Evolutionary conservation across 495 filamentous ascomycete genomes (phyloP), one percentile per base, ranked within the genome.

Genomic region (Saxophila tyrrhenica): DNA sequence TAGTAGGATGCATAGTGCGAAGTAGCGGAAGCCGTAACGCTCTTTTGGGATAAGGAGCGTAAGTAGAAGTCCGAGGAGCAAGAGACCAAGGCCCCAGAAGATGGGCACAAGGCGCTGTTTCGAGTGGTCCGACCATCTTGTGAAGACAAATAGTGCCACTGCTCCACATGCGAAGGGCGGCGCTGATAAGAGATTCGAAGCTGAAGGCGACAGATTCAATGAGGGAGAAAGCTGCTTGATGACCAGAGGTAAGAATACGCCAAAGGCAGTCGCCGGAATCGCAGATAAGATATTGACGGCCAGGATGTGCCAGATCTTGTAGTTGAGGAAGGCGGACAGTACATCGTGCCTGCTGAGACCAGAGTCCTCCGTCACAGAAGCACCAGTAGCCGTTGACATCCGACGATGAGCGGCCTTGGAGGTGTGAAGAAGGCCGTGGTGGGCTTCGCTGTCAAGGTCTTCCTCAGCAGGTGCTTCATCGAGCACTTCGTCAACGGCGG

Each of bases 161-260:
- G 75, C 75, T 48, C 77, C 77, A 55, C 68, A 70, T 17, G 78
- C 54, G 56, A 75, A 78, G 1, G 78, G 78, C 11, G 79, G 78
- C 11, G 75, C 75, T n/a, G 73, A 70, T 25, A 82, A 71, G 43
- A 81, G 69, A 51, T 80, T 81, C 10, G 77, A 72, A 0, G 66
- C 65, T 1, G 76, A 67, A 1, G 74, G 58, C 8, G 68, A 63
- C 57, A 61, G 55, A 39, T 61, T 39, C 20, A 61, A 50, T 0
- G 65, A 50, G 22, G 47, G 54, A 11, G 52, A 54, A 44, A 61
- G 52, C 47, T 55, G 38, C 39, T 62, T 64, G 11, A 73, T 59
- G 3, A 82, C 73, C 10, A 81, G 63, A 2, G 79, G 78, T 25
- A 82, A 64, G 66, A 82, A 82, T 38, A 82, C 67, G 5, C 65